phyloP scores from a whole-genome alignment of 2,329 filamentous ascomycete species.

The Pleurostoma richardsiae region DNA sequence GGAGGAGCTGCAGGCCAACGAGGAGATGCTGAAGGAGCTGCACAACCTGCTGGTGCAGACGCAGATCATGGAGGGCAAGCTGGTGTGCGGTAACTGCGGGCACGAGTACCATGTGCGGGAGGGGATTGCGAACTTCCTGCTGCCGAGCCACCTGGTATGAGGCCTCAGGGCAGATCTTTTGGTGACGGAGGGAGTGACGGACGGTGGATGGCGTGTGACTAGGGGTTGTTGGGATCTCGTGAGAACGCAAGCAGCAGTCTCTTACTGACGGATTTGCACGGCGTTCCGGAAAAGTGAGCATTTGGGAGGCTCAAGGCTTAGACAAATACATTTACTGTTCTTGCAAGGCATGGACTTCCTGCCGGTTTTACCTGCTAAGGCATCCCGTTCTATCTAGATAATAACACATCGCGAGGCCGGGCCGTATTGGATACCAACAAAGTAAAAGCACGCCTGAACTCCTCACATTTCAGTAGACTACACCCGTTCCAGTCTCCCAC shows the following conservation, averaged over 20 bases:
- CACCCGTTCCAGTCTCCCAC: no score
- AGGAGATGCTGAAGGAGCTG: slow-evolving; percentile 69
- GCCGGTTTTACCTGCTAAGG: no score
- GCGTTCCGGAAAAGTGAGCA: slow-evolving; percentile 2
- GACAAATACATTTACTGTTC: no score
- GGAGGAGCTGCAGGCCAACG: slow-evolving; percentile 58
- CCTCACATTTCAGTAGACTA: slow-evolving; percentile 3
- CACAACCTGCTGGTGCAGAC: slow-evolving; percentile 85
- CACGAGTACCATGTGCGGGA: slow-evolving; percentile 95
- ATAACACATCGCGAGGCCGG: no score
- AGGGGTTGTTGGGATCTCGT: not conserved
- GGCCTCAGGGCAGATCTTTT: no score
- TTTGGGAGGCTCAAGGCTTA: no score
- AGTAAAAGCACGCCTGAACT: not conserved
- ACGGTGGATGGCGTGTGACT: not conserved
- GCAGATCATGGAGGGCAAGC: slow-evolving; percentile 78
- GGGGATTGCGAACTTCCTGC: slow-evolving; percentile 91
- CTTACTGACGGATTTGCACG: slow-evolving; percentile 2
- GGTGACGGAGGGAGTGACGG: not conserved
- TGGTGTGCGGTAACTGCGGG: slow-evolving; percentile 86
- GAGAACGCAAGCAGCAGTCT: not conserved
- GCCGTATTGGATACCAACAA: slow-evolving; percentile 4
- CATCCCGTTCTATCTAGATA: no score
- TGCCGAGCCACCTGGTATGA: slow-evolving; percentile 85
- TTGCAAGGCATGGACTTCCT: no score